Base-by-base conservation (phyloP, 768 basidiomycete species). In the Dendrothele bispora region DNA sequence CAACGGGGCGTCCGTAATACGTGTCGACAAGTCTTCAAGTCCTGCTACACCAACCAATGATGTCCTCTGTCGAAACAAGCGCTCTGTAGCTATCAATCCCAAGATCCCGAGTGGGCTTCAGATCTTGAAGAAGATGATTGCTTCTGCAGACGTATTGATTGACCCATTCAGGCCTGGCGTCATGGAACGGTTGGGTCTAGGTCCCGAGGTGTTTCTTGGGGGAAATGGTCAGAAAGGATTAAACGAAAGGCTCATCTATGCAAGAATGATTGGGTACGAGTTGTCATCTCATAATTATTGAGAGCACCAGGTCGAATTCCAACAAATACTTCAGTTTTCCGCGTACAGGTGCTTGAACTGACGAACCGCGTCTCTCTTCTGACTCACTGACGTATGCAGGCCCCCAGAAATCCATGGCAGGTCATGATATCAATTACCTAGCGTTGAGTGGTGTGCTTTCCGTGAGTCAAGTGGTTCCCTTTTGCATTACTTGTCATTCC, bases 151-250 rank as follows among this genome's bases (percentile, higher is more conserved):
- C 63, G 75, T 92, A 15, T 68, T 92, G 34, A 88, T 93, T 57
- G 90, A 93, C 60, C 83, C 91, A 1, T 93, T 88, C 63, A 72
- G 90, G 36, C 89, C 90, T 43, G 91, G 90, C 1, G 88, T 91
- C 2, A 74, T 92, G 67, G 90, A 93, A 59, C 75, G 78, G 51
- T 67, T 91, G 28, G 86, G 85, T 3, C 70, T 93, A 10, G 90
- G 87, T 10, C 91, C 90, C 1, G 79, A 85, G 5, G 72, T 84
- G 3, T 90, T 91, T 57, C 66, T 89, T 15, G 81, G 82, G 40
- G 58, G 59, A 21, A 17, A 29, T 28, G 46, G 46, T 26, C 71
- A 56, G 24, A 64, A 68, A 41, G 84, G 83, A 2, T 43, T 80
- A 47, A 91, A 92, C 54, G 69, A 77, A 55, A 74, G 64, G 55